phyloP scores from a whole-genome alignment of 495 filamentous ascomycete genomes.

The Neurospora pannonica region DNA sequence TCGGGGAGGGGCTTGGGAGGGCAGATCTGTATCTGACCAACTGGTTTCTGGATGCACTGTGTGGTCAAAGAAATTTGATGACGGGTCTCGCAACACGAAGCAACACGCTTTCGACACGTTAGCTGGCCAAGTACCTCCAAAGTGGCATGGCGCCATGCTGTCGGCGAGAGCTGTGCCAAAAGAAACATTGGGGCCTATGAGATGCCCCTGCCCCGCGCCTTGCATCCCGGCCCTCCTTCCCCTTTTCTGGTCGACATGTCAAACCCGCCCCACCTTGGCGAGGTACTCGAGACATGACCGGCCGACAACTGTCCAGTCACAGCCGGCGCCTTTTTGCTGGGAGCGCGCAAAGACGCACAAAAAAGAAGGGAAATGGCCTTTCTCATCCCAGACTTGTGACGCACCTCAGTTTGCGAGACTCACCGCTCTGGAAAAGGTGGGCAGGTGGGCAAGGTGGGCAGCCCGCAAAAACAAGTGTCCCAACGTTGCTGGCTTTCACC shows the following conservation, averaged over 20 bases:
- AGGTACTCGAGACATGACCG: constrained; percentile 9
- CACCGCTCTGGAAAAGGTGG: constrained; percentile 11
- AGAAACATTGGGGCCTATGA: constrained; percentile 1
- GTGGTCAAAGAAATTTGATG: constrained; percentile 5
- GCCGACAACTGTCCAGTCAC: constrained; percentile 4
- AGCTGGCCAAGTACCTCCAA: constrained; percentile 3
- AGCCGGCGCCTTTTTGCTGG: neutral
- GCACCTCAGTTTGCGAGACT: constrained; percentile 1
- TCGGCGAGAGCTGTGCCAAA: neutral
- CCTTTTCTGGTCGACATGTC: constrained; percentile 5
- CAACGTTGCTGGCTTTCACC: neutral
- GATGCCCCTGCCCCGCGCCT: constrained; percentile 15
- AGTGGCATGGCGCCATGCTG: neutral
- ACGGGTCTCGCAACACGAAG: constrained; percentile 1
- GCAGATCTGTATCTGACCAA: constrained; percentile 4
- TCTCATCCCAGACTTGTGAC: constrained; percentile 1
- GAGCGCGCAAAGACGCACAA: neutral
- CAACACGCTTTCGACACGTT: neutral
- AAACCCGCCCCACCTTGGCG: constrained; percentile 11
- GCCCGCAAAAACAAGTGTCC: neutral
- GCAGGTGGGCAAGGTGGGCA: neutral
- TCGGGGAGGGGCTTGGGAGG: neutral
- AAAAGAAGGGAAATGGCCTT: neutral
- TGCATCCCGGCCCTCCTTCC: constrained; percentile 1
- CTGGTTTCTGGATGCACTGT: constrained; percentile 4